A percentile compares a stretch with the other conserved stretches of the same genome.
Conservation (phyloP, 2,329 filamentous ascomycete genomes). For the Didymella pomorum region DNA sequence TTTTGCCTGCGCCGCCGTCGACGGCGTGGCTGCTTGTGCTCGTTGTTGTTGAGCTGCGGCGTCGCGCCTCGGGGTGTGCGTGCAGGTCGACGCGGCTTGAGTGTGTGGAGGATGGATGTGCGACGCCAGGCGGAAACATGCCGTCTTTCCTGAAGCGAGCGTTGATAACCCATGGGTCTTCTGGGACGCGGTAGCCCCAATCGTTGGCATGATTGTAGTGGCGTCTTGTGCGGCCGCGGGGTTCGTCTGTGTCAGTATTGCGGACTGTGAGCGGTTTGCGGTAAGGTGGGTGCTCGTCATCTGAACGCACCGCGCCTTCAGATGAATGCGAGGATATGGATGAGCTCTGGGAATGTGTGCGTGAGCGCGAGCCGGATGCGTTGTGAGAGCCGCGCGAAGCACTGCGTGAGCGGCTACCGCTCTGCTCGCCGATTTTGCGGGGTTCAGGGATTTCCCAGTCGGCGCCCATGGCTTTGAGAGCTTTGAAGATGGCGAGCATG, state of each 20-base stretch:
- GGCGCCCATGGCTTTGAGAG: slow-evolving; percentile 84
- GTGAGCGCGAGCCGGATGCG: slow-evolving; percentile 46
- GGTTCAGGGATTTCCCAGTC: slow-evolving; percentile 74
- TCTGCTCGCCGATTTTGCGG: slow-evolving; percentile 53
- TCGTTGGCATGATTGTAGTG: slow-evolving; percentile 58
- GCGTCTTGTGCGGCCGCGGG: slow-evolving; percentile 51
- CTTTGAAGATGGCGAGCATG: slow-evolving; percentile 93
- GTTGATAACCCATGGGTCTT: slow-evolving; percentile 93
- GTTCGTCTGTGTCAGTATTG: slow-evolving; percentile 33
- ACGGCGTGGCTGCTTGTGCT: slow-evolving; percentile 44
- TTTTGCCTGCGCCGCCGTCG: slow-evolving; percentile 38
- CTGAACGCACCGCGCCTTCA: slow-evolving; percentile 27
- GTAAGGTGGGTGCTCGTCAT: slow-evolving; percentile 26
- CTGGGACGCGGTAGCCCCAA: slow-evolving; percentile 81
- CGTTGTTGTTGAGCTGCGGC: slow-evolving; percentile 45
- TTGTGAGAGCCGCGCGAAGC: slow-evolving; percentile 37
- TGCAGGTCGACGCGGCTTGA: slow-evolving; percentile 58
- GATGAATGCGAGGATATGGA: slow-evolving; percentile 46
- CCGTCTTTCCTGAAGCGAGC: slow-evolving; percentile 88
- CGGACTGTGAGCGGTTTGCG: slow-evolving; percentile 43
- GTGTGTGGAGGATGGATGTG: slow-evolving; percentile 60
- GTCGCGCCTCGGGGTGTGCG: slow-evolving; percentile 34
- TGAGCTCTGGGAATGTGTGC: slow-evolving; percentile 41
- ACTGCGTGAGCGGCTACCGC: slow-evolving; percentile 44
- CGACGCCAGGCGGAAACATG: slow-evolving; percentile 64